Base-by-base conservation (phyloP, 352 stramenopile genomes). In the Pythium plurisporium region DNA sequence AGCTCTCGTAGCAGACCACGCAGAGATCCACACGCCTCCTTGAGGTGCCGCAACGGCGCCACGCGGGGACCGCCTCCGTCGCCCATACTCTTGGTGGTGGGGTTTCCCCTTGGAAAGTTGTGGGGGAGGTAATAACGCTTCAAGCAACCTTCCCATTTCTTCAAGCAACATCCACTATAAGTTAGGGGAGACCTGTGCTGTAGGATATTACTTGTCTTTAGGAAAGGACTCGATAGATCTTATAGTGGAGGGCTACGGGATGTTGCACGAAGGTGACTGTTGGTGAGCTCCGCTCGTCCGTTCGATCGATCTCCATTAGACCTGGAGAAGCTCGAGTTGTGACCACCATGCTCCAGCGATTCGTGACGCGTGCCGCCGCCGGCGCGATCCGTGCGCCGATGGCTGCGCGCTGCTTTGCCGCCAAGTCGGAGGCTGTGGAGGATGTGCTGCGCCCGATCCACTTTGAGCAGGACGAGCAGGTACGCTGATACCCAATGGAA, bases 401-500 rank as follows among this genome's bases (percentile, higher is more conserved):
- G 40, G 40, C 56, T 25, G 30, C 52, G 47, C 55, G 59, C 26
- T 33, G 48, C 43, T 68, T 79, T 30, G 59, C 70, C 19, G 36
- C 49, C 34, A 60, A 59, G 26, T 48, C 59, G 5, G 26, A 60
- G 3, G 49, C 55, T 20, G 33, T 31, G 2, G 37, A 59, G 30
- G 62, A 72, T 2, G 40, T 54, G 40, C 20, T 91, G 52, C 81
- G 81, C 49, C 65, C 66, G 7, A 91, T 91, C 60, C 78, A 91
- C 70, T 87, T 91, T 54, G 76, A 82, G 43, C 70, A 82, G 55
- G 74, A 87, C 40, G 68, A 78, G 37, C 63, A 79, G 44, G 79
- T 89, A 72, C 57, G 74, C 19, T 25, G 19, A n/a, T n/a, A n/a
- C n/a, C n/a, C n/a, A n/a, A n/a, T n/a, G n/a, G n/a, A n/a, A n/a